These are phyloP conservation scores for Nothomitra cinnamomea DNA, from an alignment of 2,329 filamentous ascomycete genomes.

Conservation along the genomic window DNA sequence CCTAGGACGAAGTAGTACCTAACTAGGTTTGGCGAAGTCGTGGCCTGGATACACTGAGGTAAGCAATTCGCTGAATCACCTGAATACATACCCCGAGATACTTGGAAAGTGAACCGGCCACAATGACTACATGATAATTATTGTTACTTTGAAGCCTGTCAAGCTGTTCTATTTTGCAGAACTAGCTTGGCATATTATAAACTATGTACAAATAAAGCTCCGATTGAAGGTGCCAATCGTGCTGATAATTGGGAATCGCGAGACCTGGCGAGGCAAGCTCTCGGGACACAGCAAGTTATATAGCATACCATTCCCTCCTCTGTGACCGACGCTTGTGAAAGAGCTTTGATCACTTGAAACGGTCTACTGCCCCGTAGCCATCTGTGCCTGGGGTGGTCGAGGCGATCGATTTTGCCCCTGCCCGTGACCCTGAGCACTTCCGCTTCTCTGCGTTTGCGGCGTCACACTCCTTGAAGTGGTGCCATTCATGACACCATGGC, in stretches of 20 bases:
- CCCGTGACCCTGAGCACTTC: neutral
- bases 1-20: no score
- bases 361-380: conserved; percentile 17
- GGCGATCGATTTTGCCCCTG: conserved; percentile 12
- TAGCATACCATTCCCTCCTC: conserved; percentile 1
- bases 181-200: neutral
- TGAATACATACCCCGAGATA: no score
- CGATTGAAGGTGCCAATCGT: no score
- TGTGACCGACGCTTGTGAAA: conserved; percentile 10
- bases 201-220: neutral
- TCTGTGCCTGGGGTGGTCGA: conserved; percentile 24
- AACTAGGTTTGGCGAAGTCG: no score
- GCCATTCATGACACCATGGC: conserved; percentile 5
- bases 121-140: neutral
- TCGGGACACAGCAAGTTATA: conserved; percentile 2
- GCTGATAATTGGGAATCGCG: no score
- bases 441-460: conserved; percentile 25
- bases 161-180: neutral
- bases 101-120: neutral
- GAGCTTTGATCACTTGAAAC: neutral
- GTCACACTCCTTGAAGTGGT: conserved; percentile 18
- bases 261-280: neutral
- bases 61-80: no score
- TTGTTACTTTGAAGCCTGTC: neutral
- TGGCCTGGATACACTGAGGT: no score